phyloP scores from a whole-genome alignment of 139 green algal species.

The Picochlorum sp. region DNA sequence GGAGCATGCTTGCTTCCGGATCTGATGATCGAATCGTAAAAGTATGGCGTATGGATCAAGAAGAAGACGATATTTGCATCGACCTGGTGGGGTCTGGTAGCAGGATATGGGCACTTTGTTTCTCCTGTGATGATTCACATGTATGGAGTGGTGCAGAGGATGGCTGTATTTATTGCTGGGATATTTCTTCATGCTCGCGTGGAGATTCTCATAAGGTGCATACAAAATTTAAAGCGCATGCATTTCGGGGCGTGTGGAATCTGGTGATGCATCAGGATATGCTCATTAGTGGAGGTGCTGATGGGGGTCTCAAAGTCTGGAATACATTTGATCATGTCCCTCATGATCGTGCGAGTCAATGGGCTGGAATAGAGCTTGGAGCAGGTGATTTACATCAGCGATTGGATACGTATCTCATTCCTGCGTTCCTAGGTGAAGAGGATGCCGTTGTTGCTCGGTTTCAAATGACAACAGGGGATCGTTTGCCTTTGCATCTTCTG shows the following conservation, averaged over 20 bases:
- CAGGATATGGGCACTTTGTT: slow-evolving; percentile 27
- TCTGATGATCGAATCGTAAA: slow-evolving; percentile 40
- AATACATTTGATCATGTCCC: slow-evolving; percentile 18
- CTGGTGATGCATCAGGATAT: neutral
- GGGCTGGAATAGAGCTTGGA: too few relatives aligned
- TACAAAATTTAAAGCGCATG: slow-evolving; percentile 23
- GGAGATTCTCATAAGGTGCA: neutral
- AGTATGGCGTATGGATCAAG: slow-evolving; percentile 23
- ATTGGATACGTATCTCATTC: neutral
- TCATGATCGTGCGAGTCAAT: too few relatives aligned
- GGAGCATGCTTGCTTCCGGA: slow-evolving; percentile 26
- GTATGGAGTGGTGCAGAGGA: slow-evolving; percentile 33
- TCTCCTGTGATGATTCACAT: slow-evolving; percentile 1
- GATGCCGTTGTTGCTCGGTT: neutral
- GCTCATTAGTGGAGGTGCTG: slow-evolving; percentile 31
- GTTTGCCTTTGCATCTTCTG: too few relatives aligned
- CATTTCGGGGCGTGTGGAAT: slow-evolving; percentile 28
- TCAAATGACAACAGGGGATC: too few relatives aligned
- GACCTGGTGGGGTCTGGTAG: slow-evolving; percentile 25
- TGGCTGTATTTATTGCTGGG: slow-evolving; percentile 29
- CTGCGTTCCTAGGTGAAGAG: neutral
- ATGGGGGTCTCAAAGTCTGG: slow-evolving; percentile 35
- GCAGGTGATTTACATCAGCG: too few relatives aligned
- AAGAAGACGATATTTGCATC: neutral
- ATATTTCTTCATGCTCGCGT: slow-evolving; percentile 1